phyloP scores from a whole-genome alignment of 768 basidiomycete genomes.

The Lactarius evosmus region DNA sequence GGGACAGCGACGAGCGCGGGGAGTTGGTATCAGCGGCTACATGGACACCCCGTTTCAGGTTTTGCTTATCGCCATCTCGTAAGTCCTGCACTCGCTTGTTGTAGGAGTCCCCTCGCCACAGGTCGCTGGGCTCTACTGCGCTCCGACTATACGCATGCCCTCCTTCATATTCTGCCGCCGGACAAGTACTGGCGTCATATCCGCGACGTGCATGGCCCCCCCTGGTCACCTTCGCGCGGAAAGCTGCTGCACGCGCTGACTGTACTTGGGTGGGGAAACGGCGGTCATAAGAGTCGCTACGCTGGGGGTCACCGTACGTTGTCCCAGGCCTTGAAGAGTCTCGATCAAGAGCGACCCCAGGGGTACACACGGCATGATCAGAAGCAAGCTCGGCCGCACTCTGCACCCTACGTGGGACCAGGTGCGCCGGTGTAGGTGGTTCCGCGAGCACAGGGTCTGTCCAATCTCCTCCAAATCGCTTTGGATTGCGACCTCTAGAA shows the following conservation, averaged over 20 bases:
- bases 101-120: background rate
- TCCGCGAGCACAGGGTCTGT: slow-evolving; percentile 3
- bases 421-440: background rate
- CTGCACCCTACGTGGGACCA: slow-evolving; percentile 17
- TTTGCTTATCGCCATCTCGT: background rate
- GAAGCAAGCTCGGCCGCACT: slow-evolving; percentile 19
- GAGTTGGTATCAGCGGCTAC: background rate
- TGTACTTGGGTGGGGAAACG: background rate
- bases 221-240: background rate
- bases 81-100: slow-evolving; percentile 1
- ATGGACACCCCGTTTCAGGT: background rate
- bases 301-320: background rate
- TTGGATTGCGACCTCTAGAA: background rate
- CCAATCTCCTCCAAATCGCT: slow-evolving; percentile 1
- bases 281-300: background rate
- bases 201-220: background rate
- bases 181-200: background rate
- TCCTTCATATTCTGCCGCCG: background rate
- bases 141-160: background rate
- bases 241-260: background rate
- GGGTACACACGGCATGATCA: background rate
- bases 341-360: background rate
- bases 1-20: background rate
- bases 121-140: background rate
- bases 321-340: background rate